These are phyloP conservation scores for Laetiporus sulphureus DNA, from an alignment of 1,284 basidiomycete genomes.

Conservation along the genomic window DNA sequence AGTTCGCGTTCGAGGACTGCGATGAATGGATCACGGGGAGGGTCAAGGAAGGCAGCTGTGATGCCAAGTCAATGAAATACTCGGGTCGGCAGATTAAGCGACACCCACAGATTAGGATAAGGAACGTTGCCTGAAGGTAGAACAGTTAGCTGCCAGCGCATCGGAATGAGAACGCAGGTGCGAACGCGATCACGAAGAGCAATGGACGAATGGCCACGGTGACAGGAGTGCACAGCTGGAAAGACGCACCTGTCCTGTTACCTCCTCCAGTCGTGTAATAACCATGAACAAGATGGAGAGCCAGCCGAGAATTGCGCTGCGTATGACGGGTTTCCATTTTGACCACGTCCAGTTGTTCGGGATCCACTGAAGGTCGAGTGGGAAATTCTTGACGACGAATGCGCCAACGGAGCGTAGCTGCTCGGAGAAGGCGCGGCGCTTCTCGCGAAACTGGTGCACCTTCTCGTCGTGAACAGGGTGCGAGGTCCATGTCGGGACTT, in stretches of 20 bases:
- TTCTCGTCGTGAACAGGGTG: neutral
- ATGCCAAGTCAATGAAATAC: neutral
- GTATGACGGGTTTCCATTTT: slow-evolving; percentile 59
- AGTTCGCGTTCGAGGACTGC: slow-evolving; percentile 65
- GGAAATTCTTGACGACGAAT: slow-evolving; percentile 6
- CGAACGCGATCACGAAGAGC: too few relatives aligned
- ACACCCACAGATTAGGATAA: slow-evolving; percentile 54
- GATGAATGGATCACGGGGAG: slow-evolving; percentile 63
- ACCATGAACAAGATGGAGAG: slow-evolving; percentile 55
- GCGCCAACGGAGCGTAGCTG: neutral
- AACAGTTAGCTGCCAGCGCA: neutral
- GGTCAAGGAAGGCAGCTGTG: slow-evolving; percentile 58
- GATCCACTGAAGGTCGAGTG: slow-evolving; percentile 45
- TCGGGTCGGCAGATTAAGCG: neutral
- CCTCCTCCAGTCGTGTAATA: slow-evolving; percentile 41
- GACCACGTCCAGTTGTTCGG: slow-evolving; percentile 48
- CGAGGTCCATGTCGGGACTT: slow-evolving; percentile 2
- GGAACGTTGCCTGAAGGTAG: slow-evolving; percentile 48
- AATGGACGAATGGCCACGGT: too few relatives aligned
- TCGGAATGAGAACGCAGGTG: neutral
- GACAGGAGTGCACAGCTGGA: too few relatives aligned
- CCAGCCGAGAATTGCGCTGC: slow-evolving; percentile 62
- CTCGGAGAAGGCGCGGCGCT: neutral
- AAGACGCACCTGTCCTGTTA: slow-evolving; percentile 54
- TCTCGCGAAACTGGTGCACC: neutral